Percentiles rank a stretch among this genome's conserved stretches.
phyloP scores from a whole-genome alignment of 2,329 filamentous ascomycete species.

The Uncinocarpus reesii region DNA sequence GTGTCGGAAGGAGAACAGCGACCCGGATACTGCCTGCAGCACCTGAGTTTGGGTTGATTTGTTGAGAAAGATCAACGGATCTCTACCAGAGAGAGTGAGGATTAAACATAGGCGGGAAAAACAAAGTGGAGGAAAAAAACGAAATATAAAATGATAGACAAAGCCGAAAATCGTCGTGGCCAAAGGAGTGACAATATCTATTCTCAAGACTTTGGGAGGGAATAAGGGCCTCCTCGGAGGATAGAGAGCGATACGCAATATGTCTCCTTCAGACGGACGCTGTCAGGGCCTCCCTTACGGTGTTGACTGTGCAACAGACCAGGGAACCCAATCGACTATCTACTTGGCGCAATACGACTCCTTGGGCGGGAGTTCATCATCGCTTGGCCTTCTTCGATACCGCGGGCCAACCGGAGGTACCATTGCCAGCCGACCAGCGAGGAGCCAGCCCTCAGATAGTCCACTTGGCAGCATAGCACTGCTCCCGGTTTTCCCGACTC shows the following conservation, averaged over 20 bases:
- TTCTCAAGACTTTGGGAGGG: background rate
- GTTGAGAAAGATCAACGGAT: background rate
- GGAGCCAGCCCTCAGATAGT: constrained; percentile 4
- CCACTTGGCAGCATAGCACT: background rate
- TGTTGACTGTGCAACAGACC: background rate
- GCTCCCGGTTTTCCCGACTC: background rate
- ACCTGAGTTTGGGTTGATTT: background rate
- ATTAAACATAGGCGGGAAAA: background rate
- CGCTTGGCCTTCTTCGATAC: background rate
- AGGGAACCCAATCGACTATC: background rate
- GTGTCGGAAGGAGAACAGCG: constrained; percentile 11
- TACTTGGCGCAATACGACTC: constrained; percentile 1
- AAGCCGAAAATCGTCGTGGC: background rate
- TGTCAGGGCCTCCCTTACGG: constrained; percentile 1
- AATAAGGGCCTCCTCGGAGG: background rate
- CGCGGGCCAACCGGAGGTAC: background rate
- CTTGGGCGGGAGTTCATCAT: background rate
- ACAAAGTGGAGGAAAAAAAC: background rate
- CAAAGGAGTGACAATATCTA: background rate
- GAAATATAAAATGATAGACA: background rate
- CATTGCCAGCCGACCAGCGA: background rate
- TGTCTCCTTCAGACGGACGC: constrained; percentile 8
- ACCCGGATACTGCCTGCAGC: constrained; percentile 12
- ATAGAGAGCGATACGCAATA: constrained; percentile 2
- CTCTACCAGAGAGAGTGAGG: constrained; percentile 9